phyloP scores from a whole-genome alignment of 2,329 filamentous ascomycete species.

The Amphichorda felina region DNA sequence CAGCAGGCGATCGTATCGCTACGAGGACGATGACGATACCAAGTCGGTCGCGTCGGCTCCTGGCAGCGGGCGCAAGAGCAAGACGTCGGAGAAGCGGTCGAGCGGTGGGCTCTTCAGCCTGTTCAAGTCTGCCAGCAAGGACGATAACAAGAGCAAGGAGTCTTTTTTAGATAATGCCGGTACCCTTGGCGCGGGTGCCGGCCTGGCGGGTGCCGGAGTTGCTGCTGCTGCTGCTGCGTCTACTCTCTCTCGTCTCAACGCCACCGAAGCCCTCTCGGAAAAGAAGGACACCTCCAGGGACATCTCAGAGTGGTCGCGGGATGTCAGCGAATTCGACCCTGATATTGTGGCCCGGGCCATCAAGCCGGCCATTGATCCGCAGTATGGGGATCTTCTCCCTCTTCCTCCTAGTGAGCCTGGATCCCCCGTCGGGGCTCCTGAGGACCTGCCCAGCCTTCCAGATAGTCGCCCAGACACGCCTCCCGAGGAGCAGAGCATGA shows the following conservation, averaged over 20 bases:
- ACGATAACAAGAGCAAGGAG: conserved; percentile 25
- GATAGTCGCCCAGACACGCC: conserved; percentile 48
- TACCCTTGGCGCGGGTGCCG: conserved; percentile 59
- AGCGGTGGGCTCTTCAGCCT: conserved; percentile 32
- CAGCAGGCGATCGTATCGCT: conserved; percentile 14
- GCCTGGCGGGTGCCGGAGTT: conserved; percentile 34
- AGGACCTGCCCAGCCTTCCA: conserved; percentile 40
- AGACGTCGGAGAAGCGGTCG: conserved; percentile 23
- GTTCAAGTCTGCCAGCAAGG: conserved; percentile 28
- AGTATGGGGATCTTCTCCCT: conserved; percentile 52
- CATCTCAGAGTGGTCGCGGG: conserved; percentile 10
- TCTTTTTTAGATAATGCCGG: conserved; percentile 65
- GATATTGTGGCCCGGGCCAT: conserved; percentile 46
- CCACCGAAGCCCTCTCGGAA: conserved; percentile 15
- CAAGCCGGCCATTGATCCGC: conserved; percentile 54
- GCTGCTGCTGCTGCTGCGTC: conserved; percentile 1
- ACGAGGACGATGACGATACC: conserved; percentile 36
- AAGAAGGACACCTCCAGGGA: conserved; percentile 19
- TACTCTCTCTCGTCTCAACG: conserved; percentile 11
- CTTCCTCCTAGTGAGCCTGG: conserved; percentile 48
- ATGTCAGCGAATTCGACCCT: conserved; percentile 30
- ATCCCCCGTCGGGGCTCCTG: conserved; percentile 26
- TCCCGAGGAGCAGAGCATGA: conserved; percentile 30
- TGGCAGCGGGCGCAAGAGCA: conserved; percentile 20
- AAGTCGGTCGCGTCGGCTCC: conserved; percentile 30